These are phyloP conservation scores for Psidium friedrichsthalianum DNA, from an alignment of 345 rosid species.

Conservation along the genomic window DNA sequence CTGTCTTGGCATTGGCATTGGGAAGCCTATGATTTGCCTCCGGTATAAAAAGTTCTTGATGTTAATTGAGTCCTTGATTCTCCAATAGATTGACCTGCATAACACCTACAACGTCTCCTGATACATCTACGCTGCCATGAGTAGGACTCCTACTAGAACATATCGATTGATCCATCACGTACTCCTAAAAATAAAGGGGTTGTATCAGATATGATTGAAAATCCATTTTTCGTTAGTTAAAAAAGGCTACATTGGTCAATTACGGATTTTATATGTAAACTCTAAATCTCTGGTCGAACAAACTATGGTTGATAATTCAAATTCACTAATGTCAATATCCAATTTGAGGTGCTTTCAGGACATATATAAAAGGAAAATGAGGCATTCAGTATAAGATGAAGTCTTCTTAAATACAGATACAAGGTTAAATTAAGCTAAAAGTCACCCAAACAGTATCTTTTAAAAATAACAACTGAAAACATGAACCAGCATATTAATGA, in stretches of 20 bases:
- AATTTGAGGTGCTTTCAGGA: neutral
- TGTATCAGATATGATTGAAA: neutral
- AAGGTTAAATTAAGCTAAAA: neutral
- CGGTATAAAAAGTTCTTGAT: too few species aligned
- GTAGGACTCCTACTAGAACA: neutral
- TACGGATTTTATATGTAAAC: neutral
- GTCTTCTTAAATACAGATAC: neutral
- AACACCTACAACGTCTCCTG: neutral
- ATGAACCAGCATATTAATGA: neutral
- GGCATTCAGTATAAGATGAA: neutral
- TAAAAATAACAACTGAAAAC: neutral
- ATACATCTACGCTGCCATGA: neutral
- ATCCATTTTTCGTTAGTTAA: neutral
- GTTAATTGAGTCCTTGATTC: too few species aligned
- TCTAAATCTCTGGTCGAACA: neutral
- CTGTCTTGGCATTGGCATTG: neutral
- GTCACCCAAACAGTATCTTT: neutral
- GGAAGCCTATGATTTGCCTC: neutral
- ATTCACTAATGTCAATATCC: neutral
- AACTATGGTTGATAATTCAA: neutral
- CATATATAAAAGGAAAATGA: neutral
- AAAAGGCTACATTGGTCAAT: neutral
- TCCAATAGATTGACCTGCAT: too few species aligned
- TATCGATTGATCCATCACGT: neutral
- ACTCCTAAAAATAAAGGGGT: slow-evolving; percentile 2